Evolutionary conservation across 257 asterid genomes (phyloP), one percentile per base, ranked within the genome.

Genomic region (Haberlea rhodopensis): DNA sequence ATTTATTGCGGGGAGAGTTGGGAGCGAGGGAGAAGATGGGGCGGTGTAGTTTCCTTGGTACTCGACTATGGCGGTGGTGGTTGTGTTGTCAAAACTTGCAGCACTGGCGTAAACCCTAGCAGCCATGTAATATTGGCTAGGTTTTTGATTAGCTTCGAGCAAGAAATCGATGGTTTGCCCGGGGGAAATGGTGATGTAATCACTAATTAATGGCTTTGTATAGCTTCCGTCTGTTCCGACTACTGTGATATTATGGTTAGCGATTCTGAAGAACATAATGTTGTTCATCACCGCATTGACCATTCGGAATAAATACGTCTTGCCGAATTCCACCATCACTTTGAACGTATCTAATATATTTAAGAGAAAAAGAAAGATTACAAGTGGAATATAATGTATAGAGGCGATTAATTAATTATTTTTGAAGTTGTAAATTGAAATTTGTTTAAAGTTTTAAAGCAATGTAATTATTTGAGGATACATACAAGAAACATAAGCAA

Each of bases 151-250:
- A 6, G 89, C 87, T 11, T 66, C 24, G 1, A 85, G 5, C 55
- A 85, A 58, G 74, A 79, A 63, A 24, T 85, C 94, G 11, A 83
- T 69, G 53, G 94, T 85, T 60, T 85, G 84, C 0, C 94, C 94
- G 0, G 94, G 94, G 2, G 87, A 62, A 4, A 83, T 85, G 0
- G 79, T 71, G 8, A 85, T 59, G 63, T 81, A 79, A n/a, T 74
- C 73, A 1, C 68, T 74, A 1, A 9, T 72, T 3, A 80, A 57
- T 7, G 82, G 83, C 61, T 77, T 86, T 2, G 79, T 72, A 72
- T 86, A 86, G 62, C 73, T 65, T 2, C 79, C 87, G 60, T 86
- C 94, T 1, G 89, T 27, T 51, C 89, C 89, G 4, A 85, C 87
- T 1, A 85, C 65, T 0, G 87, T 85, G 54, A 85, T 3, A 26